phyloP scores from a whole-genome alignment of 768 basidiomycete species.

The Hericium rajendrae region DNA sequence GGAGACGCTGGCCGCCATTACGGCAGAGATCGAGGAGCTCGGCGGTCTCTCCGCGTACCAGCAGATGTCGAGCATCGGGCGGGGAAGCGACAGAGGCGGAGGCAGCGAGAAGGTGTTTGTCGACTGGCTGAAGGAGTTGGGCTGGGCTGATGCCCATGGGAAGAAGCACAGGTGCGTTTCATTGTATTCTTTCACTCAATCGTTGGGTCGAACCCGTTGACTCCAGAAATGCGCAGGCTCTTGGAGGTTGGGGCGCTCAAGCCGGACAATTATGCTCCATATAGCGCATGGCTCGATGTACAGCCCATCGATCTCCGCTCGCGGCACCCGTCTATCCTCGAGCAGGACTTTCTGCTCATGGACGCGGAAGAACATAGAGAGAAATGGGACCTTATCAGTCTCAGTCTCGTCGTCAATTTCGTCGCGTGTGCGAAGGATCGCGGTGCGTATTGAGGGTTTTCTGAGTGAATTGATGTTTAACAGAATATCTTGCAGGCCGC shows the following conservation, averaged over 20 bases:
- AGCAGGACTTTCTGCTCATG: conserved; percentile 78
- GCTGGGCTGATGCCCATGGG: conserved; percentile 16
- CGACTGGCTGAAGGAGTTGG: conserved; percentile 57
- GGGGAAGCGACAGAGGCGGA: conserved; percentile 73
- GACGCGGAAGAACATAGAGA: conserved; percentile 37
- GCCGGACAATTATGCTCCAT: conserved; percentile 69
- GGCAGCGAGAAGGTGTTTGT: conserved; percentile 80
- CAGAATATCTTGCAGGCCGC: conserved; percentile 35
- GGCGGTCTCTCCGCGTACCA: conserved; percentile 81
- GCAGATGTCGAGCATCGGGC: conserved; percentile 72
- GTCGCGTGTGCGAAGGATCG: conserved; percentile 65
- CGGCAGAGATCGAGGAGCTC: conserved; percentile 51
- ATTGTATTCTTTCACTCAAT: neutral
- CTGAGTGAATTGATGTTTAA: neutral
- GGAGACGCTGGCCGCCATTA: conserved; percentile 39
- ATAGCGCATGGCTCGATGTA: conserved; percentile 59
- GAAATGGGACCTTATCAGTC: conserved; percentile 72
- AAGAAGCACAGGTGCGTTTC: conserved; percentile 27
- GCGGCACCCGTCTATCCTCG: conserved; percentile 65
- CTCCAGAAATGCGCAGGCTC: conserved; percentile 34
- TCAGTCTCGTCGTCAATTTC: conserved; percentile 87
- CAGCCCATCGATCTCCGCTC: conserved; percentile 80
- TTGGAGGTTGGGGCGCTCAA: conserved; percentile 85
- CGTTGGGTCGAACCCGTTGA: neutral
- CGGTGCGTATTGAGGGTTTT: conserved; percentile 36